Evolutionary conservation across 2,329 filamentous ascomycete species (phyloP).

Genomic region (Aspergillus neoniger): DNA sequence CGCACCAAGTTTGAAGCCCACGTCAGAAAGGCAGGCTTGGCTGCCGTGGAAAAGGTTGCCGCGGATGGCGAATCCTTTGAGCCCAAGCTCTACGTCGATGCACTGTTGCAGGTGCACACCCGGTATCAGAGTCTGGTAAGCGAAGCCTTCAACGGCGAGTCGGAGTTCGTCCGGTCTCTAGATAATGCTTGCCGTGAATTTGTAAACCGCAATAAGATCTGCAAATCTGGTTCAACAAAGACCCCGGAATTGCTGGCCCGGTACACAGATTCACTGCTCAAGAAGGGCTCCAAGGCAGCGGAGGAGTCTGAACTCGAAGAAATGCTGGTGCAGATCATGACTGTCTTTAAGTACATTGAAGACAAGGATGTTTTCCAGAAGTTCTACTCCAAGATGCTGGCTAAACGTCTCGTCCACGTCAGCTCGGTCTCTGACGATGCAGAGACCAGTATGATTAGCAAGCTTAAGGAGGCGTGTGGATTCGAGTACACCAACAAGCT

Average conservation of each 20-base stretch:
- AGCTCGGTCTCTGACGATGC: conserved; percentile 96
- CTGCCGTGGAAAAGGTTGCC: conserved; percentile 87
- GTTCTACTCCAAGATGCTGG: conserved; percentile 96
- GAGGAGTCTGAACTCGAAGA: conserved; percentile 93
- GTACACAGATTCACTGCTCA: conserved; percentile 88
- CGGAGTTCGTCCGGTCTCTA: conserved; percentile 91
- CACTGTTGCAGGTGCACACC: conserved; percentile 88
- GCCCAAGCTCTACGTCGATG: conserved; percentile 95
- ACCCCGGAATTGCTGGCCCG: conserved; percentile 94
- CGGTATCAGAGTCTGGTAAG: conserved; percentile 92
- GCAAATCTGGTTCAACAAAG: conserved; percentile 88
- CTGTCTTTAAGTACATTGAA: conserved; percentile 99
- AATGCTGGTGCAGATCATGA: conserved; percentile 91
- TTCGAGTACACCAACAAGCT: conserved; percentile 99
- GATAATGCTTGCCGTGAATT: conserved; percentile 98
- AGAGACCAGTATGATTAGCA: conserved; percentile 99
- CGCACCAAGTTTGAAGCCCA: conserved; percentile 87
- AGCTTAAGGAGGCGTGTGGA: conserved; percentile 96
- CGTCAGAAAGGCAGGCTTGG: conserved; percentile 83
- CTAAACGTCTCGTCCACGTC: conserved; percentile 89
- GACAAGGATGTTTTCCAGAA: conserved; percentile 99
- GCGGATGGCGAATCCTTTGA: conserved; percentile 86
- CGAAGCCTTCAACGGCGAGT: conserved; percentile 89
- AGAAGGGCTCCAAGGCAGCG: conserved; percentile 85
- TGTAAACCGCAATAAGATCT: conserved; percentile 95